Conservation (phyloP, 495 filamentous ascomycete genomes). For the Xylaria castorea region DNA sequence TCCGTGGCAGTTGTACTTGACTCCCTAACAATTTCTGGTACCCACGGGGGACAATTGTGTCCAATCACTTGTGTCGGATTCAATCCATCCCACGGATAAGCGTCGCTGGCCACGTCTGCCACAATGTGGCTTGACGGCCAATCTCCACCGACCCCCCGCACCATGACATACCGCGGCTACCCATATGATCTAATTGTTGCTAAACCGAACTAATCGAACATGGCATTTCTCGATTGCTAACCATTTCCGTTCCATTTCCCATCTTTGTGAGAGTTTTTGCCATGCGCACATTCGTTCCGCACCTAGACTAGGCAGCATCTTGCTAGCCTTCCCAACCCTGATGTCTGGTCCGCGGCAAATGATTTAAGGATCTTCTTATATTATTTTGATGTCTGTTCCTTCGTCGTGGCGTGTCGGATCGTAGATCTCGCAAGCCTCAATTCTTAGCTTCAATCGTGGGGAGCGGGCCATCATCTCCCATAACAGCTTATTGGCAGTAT, state of each 20-base stretch:
- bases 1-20: slow-evolving; percentile 4
- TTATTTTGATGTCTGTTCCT: not conserved
- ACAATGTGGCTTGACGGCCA: slow-evolving; percentile 4
- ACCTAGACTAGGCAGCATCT: not conserved
- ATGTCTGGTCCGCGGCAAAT: not conserved
- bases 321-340: not conserved
- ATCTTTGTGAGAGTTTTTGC: not conserved
- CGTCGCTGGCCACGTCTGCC: not conserved
- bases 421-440: not conserved
- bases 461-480: slow-evolving; percentile 9
- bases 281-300: not conserved
- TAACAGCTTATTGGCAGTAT: not conserved
- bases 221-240: slow-evolving; percentile 5
- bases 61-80: not conserved
- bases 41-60: not conserved
- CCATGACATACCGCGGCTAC: not conserved
- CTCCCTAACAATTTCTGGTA: slow-evolving; percentile 3
- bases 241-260: slow-evolving; percentile 9
- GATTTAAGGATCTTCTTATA: not conserved
- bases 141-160: not conserved
- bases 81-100: not conserved
- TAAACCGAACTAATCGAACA: not conserved
- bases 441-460: not conserved
- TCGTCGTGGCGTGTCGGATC: not conserved
- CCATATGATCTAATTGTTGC: slow-evolving; percentile 4